Percentiles rank a stretch among this genome's conserved stretches.
Evolutionary conservation across 2,329 filamentous ascomycete species (phyloP).

Genomic region (Alternaria tenuissima): DNA sequence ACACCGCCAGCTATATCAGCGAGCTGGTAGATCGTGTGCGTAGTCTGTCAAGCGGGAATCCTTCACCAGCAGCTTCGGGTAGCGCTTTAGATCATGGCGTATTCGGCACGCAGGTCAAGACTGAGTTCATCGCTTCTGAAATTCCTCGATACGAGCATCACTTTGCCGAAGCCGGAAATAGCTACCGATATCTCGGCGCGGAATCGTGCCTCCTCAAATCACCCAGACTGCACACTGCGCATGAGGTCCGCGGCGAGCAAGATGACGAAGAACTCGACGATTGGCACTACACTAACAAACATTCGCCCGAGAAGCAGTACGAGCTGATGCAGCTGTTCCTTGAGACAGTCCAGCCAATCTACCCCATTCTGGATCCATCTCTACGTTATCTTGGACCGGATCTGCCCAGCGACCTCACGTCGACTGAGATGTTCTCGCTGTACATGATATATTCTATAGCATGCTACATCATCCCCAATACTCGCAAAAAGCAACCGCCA

Average conservation of each 20-base stretch:
- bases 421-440: slow-evolving; percentile 40
- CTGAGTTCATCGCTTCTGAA: slow-evolving; percentile 27
- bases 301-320: slow-evolving; percentile 34
- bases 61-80: slow-evolving; percentile 31
- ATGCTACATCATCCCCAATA: slow-evolving; percentile 43
- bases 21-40: slow-evolving; percentile 48
- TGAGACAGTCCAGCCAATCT: slow-evolving; percentile 39
- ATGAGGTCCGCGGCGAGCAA: slow-evolving; percentile 22
- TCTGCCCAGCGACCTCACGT: slow-evolving; percentile 33
- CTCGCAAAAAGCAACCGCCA: slow-evolving; percentile 30
- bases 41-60: slow-evolving; percentile 27
- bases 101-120: slow-evolving; percentile 15
- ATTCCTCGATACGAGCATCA: slow-evolving; percentile 41
- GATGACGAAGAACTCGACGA: slow-evolving; percentile 36
- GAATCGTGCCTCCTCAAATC: slow-evolving; percentile 46
- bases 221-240: slow-evolving; percentile 34
- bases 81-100: slow-evolving; percentile 21
- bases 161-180: slow-evolving; percentile 43
- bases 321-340: slow-evolving; percentile 45
- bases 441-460: slow-evolving; percentile 50
- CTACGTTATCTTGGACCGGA: slow-evolving; percentile 37
- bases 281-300: slow-evolving; percentile 33
- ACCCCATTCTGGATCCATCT: slow-evolving; percentile 40
- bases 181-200: slow-evolving; percentile 47
- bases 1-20: slow-evolving; percentile 43